Evolutionary conservation across 345 rosid species (phyloP), one percentile per base, ranked within the genome.

Genomic region (Carallia pectinifolia): DNA sequence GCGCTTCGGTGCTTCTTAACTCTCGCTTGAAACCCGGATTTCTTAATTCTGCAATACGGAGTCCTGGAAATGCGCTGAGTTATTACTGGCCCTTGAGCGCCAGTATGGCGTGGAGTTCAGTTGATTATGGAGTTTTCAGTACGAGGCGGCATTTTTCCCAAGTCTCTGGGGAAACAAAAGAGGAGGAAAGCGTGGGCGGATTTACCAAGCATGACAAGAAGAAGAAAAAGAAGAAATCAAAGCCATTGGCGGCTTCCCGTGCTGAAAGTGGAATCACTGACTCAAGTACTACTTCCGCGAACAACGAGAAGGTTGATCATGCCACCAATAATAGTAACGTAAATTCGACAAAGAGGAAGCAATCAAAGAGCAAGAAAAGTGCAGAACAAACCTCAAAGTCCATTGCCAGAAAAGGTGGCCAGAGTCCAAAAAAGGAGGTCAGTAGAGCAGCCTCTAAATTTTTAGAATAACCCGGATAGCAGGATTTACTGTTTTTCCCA

Each of bases 121-220:
- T 60, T 61, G 71, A 62, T 65, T 74, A 6, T 59, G 59, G 53
- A n/a, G 64, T 70, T 7, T 70, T 73, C 69, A 36, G 62, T 44
- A 68, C 59, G 81, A 81, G 81, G 66, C 79, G 81, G 66, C 79
- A 8, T 66, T 84, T 85, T 64, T 87, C 85, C 63, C 80, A 78
- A 74, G 70, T 66, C 61, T 69, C 81, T 2, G 64, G 18, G 53
- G 67, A 34, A 39, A 81, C 55, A 37, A 39, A 54, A 53, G 74
- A 67, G 67, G 74, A 54, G 52, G 65, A 67, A 65, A 53, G 27
- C 63, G 30, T 50, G 61, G 72, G 76, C 56, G 67, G 78, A 44
- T 70, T 67, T 71, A 40, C 68, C 48, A 44, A 44, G 12, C 50
- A 12, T 44, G 50, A 4, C 16, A 44, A 12, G 50, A 44, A 44